Evolutionary conservation across 768 basidiomycete genomes (phyloP), one percentile per base, ranked within the genome.

Genomic region (Lactifluus hygrophoroides): DNA sequence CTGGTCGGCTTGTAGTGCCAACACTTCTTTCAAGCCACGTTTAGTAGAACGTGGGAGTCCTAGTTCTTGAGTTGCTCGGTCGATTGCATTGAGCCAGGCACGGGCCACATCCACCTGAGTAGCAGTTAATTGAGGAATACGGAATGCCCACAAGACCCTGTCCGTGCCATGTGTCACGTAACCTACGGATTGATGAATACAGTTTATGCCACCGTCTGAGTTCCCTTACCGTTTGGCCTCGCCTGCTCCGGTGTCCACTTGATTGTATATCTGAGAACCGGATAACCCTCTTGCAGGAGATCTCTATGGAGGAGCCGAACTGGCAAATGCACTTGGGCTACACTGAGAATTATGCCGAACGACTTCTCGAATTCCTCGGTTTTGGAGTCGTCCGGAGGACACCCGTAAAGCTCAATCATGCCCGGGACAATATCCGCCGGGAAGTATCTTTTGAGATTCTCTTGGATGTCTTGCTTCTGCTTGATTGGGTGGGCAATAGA

Each of bases 81-180:
- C 71, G 32, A 90, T 69, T 7, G 71, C 72, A 42, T 77, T 69
- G 16, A 88, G 67, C 85, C 85, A 90, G 3, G 64, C 70, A 38
- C 76, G 73, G 0, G 86, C 83, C 14, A 81, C 65, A 0, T 68
- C 65, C 8, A 73, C 67, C 62, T 89, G 79, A 4, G 75, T 64
- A 0, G 70, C 58, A 3, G 73, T 70, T 56, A 90, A 67, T n/a
- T 65, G 67, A 5, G 83, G 79, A 0, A 75, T 59, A 5, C 82
- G 76, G 16, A 88, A 71, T 1, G 83, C 76, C 82, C 86, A 90
- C 16, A 89, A 51, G 27, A 72, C 58, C 6, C 83, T 74, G 64
- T 90, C 89, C 8, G 80, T 79, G 5, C 73, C 85, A 64, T 90
- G 88, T 0, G 86, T 88, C 6, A 89, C 83, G 54, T 82, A 81